Evolutionary conservation across 768 basidiomycete species (phyloP), one percentile per base, ranked within the genome.

Genomic region (Termitomyces heimii): DNA sequence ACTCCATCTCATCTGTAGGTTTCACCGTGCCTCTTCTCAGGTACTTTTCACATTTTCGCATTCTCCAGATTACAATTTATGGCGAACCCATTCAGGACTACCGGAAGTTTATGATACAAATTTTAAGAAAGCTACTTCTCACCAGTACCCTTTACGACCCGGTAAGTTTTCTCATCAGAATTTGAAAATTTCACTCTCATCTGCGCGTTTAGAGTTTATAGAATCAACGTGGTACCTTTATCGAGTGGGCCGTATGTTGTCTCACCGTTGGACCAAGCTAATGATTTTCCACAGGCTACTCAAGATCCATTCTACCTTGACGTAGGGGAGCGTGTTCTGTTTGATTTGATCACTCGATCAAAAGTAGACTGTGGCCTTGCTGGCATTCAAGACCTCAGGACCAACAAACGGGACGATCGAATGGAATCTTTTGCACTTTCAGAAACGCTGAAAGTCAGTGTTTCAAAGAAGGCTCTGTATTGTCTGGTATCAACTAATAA

Each of bases 351-450:
- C 22, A 74, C 78, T 10, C 81, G 94, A 47, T 77, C 92, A 18
- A 90, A 86, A 70, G 92, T 94, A 4, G 78, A 82, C 12, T 98
- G 96, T 68, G 96, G 96, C 1, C 76, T 98, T 45, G 81, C 89
- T 5, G 86, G 91, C 8, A 85, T 98, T 56, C 76, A 79, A 62
- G 89, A 97, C 70, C 79, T 98, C 2, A 77, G 86, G 42, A 84
- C 77, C 31, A 89, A 92, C 62, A 77, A 84, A 63, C 83, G 82
- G 18, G 93, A 95, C 61, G 93, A 98, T 65, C 82, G 96, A 58
- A 98, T 98, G 97, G 97, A 98, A 70, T 93, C 90, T 5, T 99
- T 98, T 69, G 84, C 84, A n/a, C 77, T 98, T 32, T 94, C 92
- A 3, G 95, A 96, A 73, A 94, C 94, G 0, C 73, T 97, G 47